These are phyloP conservation scores for Exsudoporus floridanus DNA, from an alignment of 1,284 basidiomycete species.

Conservation along the genomic window DNA sequence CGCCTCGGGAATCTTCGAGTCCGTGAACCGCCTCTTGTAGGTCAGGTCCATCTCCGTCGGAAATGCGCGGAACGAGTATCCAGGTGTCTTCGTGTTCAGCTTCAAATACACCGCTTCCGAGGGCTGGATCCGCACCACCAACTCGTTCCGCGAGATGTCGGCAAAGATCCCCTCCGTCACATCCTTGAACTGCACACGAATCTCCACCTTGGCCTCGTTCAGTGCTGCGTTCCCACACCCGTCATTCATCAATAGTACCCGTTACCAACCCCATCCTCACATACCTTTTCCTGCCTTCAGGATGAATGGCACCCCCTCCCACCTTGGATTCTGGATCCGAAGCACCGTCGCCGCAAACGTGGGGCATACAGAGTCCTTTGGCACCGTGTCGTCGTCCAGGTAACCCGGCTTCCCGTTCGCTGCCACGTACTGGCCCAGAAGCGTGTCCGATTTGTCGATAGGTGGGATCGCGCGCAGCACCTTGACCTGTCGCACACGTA, in stretches of 20 bases:
- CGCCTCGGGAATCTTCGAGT: slow-evolving; percentile 88
- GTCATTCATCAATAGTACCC: slow-evolving; percentile 11
- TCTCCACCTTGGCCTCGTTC: slow-evolving; percentile 96
- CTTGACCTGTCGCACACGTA: slow-evolving; percentile 69
- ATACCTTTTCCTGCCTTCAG: slow-evolving; percentile 94
- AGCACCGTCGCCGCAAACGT: slow-evolving; percentile 89
- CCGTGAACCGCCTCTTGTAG: slow-evolving; percentile 91
- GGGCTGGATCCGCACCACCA: slow-evolving; percentile 94
- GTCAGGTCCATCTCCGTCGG: slow-evolving; percentile 96
- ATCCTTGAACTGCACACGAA: slow-evolving; percentile 96
- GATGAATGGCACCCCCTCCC: slow-evolving; percentile 98
- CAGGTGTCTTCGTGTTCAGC: slow-evolving; percentile 91
- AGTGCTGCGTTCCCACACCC: slow-evolving; percentile 54
- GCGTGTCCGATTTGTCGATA: slow-evolving; percentile 69
- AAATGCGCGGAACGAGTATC: slow-evolving; percentile 83
- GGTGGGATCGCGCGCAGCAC: slow-evolving; percentile 87
- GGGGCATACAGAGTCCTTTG: slow-evolving; percentile 86
- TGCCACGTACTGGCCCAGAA: slow-evolving; percentile 89
- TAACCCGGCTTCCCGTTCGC: slow-evolving; percentile 95
- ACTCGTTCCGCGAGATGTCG: slow-evolving; percentile 91
- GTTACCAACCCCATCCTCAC: slow-evolving; percentile 17
- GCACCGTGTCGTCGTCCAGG: slow-evolving; percentile 92
- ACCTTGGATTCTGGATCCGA: slow-evolving; percentile 90
- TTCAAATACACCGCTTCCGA: slow-evolving; percentile 94
- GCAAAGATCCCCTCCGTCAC: slow-evolving; percentile 95